A percentile compares a stretch with the other conserved stretches of the same genome.
Evolutionary conservation across 2,329 filamentous ascomycete genomes (phyloP).

Genomic region (Ambrosiella beaveri): DNA sequence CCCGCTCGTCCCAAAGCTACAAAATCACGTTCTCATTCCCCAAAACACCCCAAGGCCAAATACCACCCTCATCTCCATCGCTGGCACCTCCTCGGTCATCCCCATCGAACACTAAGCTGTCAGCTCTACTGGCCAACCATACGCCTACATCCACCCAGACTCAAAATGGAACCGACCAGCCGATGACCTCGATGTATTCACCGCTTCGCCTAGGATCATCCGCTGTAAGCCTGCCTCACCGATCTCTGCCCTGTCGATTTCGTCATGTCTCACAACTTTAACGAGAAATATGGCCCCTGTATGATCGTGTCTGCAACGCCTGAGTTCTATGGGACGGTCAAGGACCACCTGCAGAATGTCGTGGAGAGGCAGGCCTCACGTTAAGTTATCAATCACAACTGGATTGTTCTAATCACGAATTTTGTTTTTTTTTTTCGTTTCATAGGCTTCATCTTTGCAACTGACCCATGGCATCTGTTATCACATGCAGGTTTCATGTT

Average conservation of each 20-base stretch:
- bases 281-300: constrained; percentile 45
- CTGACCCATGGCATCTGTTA: too few relatives aligned
- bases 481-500: too few relatives aligned
- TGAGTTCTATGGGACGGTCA: constrained; percentile 15
- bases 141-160: constrained; percentile 7
- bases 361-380: constrained; percentile 28
- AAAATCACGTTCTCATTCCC: background rate
- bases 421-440: background rate
- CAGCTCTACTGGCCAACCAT: background rate
- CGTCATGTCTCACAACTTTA: constrained; percentile 49
- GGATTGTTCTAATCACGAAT: background rate
- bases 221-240: constrained; percentile 40
- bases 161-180: constrained; percentile 14
- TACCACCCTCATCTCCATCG: background rate
- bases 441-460: background rate
- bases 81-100: background rate
- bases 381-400: background rate
- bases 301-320: constrained; percentile 34
- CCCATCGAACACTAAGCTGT: background rate
- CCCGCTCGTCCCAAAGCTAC: background rate
- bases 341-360: constrained; percentile 33
- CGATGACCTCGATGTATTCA: constrained; percentile 13
- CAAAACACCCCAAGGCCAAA: background rate
- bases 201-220: constrained; percentile 18
- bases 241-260: constrained; percentile 45